Percentiles rank a stretch among this genome's conserved stretches.
phyloP scores from a whole-genome alignment of 441 rosid genomes.

The Populus hybrid region DNA sequence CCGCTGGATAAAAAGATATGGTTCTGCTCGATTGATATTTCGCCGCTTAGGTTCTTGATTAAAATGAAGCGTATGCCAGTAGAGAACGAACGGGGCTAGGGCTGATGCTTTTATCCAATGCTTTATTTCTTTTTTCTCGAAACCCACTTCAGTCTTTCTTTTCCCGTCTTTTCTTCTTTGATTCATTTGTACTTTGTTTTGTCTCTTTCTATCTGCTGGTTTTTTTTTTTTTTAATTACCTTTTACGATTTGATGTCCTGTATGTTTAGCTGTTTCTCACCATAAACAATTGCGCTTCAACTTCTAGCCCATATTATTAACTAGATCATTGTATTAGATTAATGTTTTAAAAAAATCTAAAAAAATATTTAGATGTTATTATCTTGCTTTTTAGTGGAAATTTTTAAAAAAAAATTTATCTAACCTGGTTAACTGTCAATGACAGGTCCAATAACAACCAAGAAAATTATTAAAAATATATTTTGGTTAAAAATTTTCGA shows the following conservation, averaged over 20 bases:
- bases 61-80: slow-evolving; percentile 16
- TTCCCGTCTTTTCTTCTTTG: neutral
- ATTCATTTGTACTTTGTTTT: slow-evolving; percentile 41
- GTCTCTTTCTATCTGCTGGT: slow-evolving; percentile 25
- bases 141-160: slow-evolving; percentile 1
- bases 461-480: no score
- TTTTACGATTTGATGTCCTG: neutral
- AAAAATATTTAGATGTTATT: no score
- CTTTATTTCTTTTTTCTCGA: slow-evolving; percentile 1
- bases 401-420: no score
- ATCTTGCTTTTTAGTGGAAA: no score
- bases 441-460: no score
- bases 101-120: slow-evolving; percentile 22
- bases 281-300: neutral
- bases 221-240: neutral
- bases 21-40: slow-evolving; percentile 7
- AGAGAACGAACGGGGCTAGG: slow-evolving; percentile 38
- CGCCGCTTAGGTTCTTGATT: slow-evolving; percentile 4
- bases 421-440: no score
- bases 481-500: no score
- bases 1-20: neutral
- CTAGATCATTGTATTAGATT: no score
- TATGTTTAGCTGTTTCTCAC: neutral
- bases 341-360: no score
- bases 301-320: neutral